Evolutionary conservation across 345 rosid genomes (phyloP).

Genomic region (Eucalyptus tenuipes): DNA sequence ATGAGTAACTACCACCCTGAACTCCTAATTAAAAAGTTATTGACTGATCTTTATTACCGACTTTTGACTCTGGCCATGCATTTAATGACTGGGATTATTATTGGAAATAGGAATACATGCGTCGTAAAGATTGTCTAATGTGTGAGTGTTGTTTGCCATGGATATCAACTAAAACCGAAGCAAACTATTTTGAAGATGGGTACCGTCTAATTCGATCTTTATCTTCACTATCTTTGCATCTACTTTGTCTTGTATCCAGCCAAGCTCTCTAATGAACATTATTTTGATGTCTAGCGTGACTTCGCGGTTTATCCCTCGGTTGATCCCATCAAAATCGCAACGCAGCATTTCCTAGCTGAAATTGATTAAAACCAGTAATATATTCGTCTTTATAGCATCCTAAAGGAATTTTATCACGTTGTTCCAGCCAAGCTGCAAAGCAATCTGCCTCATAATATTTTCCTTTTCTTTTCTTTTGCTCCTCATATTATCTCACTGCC

Average conservation of each 20-base stretch:
- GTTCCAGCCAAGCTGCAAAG: not conserved
- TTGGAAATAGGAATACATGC: not conserved
- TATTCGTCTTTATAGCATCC: not conserved
- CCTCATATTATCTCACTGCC: not conserved
- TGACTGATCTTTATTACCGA: accelerated
- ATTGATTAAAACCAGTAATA: not conserved
- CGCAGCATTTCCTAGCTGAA: not conserved
- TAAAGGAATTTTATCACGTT: not conserved
- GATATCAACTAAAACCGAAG: accelerated
- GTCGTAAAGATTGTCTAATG: not conserved
- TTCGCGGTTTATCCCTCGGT: not conserved
- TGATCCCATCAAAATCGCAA: not conserved
- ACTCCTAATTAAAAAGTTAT: not conserved
- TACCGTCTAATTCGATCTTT: not conserved
- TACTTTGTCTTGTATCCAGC: not conserved
- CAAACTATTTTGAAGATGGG: not conserved
- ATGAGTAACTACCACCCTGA: accelerated
- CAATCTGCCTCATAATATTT: not conserved
- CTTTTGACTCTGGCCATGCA: not conserved
- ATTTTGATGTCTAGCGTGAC: not conserved
- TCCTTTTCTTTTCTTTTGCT: not conserved
- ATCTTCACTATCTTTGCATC: not conserved
- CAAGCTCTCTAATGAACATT: not conserved
- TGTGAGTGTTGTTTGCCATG: not conserved
- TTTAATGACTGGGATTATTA: not conserved